Conservation (phyloP, 176 grass and related monocot species). For the Aechmea fasciata region DNA sequence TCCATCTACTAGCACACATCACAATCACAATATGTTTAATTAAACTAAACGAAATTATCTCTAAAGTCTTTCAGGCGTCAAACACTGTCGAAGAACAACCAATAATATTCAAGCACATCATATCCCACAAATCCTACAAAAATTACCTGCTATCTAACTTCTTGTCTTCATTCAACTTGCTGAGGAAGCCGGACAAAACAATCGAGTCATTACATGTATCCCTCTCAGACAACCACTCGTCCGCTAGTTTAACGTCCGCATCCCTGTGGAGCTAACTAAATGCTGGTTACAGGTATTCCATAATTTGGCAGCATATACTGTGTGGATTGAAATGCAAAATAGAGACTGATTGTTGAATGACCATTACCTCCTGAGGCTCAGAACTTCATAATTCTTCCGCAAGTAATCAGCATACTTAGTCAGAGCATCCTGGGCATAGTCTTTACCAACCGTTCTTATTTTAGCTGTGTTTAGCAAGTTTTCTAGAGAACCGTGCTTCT, state of each 20-base stretch:
- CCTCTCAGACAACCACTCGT: conserved; percentile 60
- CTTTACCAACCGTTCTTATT: conserved; percentile 66
- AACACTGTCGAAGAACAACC: not conserved
- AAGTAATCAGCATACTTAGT: conserved; percentile 80
- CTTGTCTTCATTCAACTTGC: conserved; percentile 36
- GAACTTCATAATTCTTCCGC: conserved; percentile 76
- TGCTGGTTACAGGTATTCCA: conserved; percentile 1
- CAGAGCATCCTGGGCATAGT: conserved; percentile 82
- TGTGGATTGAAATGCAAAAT: not conserved
- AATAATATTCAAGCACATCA: no score
- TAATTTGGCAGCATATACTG: no score
- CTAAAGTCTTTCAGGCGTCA: not conserved
- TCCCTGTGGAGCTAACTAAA: conserved; percentile 37
- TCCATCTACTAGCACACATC: not conserved
- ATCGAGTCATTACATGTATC: conserved; percentile 53
- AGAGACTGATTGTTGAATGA: not conserved
- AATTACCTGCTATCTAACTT: conserved; percentile 32
- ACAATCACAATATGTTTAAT: not conserved
- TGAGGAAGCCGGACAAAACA: conserved; percentile 54
- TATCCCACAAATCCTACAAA: not conserved
- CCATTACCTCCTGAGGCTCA: conserved; percentile 63
- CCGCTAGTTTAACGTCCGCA: conserved; percentile 54
- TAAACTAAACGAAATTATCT: not conserved
- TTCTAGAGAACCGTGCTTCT: conserved; percentile 83
- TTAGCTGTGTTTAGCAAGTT: conserved; percentile 70